Percentiles rank a stretch among this genome's conserved stretches.
Evolutionary conservation across 2,329 filamentous ascomycete species (phyloP).

Genomic region (Diplodia seriata): DNA sequence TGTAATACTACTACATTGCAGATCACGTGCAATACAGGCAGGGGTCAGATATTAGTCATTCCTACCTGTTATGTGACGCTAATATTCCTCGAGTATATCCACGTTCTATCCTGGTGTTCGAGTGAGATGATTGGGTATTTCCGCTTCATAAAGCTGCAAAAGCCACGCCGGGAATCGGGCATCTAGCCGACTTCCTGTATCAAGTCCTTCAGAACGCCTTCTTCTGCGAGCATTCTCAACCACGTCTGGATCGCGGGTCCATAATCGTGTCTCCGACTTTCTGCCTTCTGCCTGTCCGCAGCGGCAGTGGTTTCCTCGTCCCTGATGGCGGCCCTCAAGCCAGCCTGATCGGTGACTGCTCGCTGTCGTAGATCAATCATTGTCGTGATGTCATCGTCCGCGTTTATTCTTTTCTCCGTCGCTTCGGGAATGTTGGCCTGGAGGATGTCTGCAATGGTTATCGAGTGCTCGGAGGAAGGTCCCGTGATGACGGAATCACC

Average conservation of each 20-base stretch:
- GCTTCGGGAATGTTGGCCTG: conserved; percentile 34
- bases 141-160: not conserved
- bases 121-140: not conserved
- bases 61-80: not conserved
- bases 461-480: conserved; percentile 34
- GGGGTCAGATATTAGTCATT: not conserved
- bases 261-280: conserved; percentile 70
- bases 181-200: conserved; percentile 29
- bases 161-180: not conserved
- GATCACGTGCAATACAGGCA: not conserved
- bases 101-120: not conserved
- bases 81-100: not conserved
- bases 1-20: not conserved
- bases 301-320: conserved; percentile 56
- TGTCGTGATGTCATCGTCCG: conserved; percentile 35
- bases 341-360: conserved; percentile 49
- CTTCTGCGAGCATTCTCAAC: conserved; percentile 72
- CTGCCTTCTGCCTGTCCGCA: conserved; percentile 61
- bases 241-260: conserved; percentile 72
- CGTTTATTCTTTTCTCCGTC: conserved; percentile 36
- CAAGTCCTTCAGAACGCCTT: conserved; percentile 46
- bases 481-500: conserved; percentile 37
- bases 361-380: conserved; percentile 39
- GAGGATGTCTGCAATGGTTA: conserved; percentile 39
- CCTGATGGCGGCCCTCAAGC: conserved; percentile 55